Percentiles rank a stretch among this genome's conserved stretches.
Evolutionary conservation across 2,329 filamentous ascomycete genomes (phyloP).

Genomic region (Paecilomyces sp.): DNA sequence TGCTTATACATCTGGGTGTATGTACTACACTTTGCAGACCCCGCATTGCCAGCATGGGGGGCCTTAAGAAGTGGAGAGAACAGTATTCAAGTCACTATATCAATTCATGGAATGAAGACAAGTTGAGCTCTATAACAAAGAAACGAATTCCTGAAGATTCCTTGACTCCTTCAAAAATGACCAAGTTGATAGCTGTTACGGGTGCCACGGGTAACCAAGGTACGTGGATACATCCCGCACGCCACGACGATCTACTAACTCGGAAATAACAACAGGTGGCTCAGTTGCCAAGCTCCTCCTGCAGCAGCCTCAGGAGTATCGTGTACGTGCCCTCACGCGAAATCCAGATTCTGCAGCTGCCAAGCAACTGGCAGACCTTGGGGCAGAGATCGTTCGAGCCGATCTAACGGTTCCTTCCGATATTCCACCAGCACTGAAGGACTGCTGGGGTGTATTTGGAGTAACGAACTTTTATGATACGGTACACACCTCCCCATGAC

Average conservation of each 20-base stretch:
- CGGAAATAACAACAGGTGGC: constrained; percentile 6
- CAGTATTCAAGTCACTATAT: not conserved
- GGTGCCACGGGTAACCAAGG: not conserved
- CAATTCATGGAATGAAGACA: not conserved
- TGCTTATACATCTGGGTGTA: not conserved
- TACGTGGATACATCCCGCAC: not conserved
- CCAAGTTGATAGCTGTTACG: not conserved
- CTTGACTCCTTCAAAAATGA: not conserved
- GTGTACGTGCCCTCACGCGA: constrained; percentile 12
- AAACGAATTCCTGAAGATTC: not conserved
- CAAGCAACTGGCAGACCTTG: constrained; percentile 6
- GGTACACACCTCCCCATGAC: not conserved
- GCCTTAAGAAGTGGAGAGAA: not conserved
- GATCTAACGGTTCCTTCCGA: constrained; percentile 10
- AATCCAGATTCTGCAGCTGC: constrained; percentile 9
- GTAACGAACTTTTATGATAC: constrained; percentile 11
- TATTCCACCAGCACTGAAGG: constrained; percentile 3
- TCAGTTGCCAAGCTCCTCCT: constrained; percentile 14
- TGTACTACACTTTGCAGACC: not conserved
- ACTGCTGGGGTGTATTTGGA: constrained; percentile 11
- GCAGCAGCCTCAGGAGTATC: constrained; percentile 10
- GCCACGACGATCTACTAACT: not conserved
- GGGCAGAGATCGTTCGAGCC: constrained; percentile 13
- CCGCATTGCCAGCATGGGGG: not conserved
- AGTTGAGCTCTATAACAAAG: not conserved